phyloP scores from a whole-genome alignment of 495 filamentous ascomycete genomes.

The Collariella sp. region DNA sequence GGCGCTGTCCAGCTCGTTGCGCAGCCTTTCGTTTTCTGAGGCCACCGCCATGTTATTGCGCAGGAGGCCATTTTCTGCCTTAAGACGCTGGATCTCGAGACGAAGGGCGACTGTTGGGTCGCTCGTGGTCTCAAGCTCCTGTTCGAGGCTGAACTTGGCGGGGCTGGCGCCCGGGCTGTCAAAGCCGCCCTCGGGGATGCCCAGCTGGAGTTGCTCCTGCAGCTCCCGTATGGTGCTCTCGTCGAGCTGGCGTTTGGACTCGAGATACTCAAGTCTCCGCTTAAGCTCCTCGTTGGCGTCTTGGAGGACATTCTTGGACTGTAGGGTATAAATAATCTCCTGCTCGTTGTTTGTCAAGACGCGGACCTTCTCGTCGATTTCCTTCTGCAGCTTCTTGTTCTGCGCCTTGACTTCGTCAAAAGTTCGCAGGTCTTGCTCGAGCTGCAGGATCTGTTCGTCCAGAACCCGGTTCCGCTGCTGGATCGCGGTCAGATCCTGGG shows the following conservation, averaged over 20 bases:
- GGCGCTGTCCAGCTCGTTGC: conserved; percentile 39
- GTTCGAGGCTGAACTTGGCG: conserved; percentile 32
- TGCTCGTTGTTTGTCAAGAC: conserved; percentile 36
- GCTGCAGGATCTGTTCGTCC: conserved; percentile 30
- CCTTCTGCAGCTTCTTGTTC: conserved; percentile 47
- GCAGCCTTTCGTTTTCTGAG: conserved; percentile 42
- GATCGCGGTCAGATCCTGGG: conserved; percentile 47
- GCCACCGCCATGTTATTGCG: conserved; percentile 41
- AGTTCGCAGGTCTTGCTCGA: conserved; percentile 61
- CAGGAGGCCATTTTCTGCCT: conserved; percentile 46
- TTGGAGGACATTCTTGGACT: conserved; percentile 29
- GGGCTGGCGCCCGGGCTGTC: conserved; percentile 19
- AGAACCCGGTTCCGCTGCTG: conserved; percentile 42
- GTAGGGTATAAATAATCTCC: conserved; percentile 32
- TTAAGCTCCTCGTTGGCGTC: conserved; percentile 27
- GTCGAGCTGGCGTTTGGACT: conserved; percentile 28
- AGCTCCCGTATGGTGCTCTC: conserved; percentile 37
- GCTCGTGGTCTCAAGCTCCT: conserved; percentile 32
- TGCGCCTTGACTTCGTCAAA: conserved; percentile 51
- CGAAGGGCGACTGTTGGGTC: conserved; percentile 25
- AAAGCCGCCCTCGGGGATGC: conserved; percentile 17
- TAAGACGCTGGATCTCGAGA: conserved; percentile 43
- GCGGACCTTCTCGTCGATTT: conserved; percentile 28
- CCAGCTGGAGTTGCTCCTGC: conserved; percentile 37
- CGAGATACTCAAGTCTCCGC: conserved; percentile 27